Evolutionary conservation across 495 filamentous ascomycete genomes (phyloP), one percentile per base, ranked within the genome.

Genomic region (Hypoxylon fragiforme): DNA sequence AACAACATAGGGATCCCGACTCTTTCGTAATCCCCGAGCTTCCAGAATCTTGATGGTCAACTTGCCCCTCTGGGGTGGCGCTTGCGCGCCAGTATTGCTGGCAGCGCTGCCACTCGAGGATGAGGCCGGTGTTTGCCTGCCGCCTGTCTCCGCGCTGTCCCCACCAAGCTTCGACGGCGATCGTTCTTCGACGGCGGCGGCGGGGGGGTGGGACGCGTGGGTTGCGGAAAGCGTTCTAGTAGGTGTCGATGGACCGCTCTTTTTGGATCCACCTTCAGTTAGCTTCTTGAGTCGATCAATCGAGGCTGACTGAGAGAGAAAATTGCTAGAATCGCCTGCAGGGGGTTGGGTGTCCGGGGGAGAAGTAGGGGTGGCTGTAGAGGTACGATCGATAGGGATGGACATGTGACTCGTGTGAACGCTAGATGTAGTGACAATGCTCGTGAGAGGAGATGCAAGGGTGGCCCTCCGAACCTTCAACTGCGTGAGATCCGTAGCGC

Each of bases 1-100:
- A 11, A 98, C 91, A 15, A 96, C 91, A 65, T 97, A 98, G 1
- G 94, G 94, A 63, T 96, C 87, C 31, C 82, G 80, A 65, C 91
- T 90, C 8, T 85, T 88, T 43, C 86, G 80, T 19, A 98, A 71
- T 2, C 89, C 90, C 61, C 89, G 81, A 24, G 86, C 94, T 71
- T 95, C 89, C 46, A 83, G 75, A 22, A 98, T 92, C 55, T 86
- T 89, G 46, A 98, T 88, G 22, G 87, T 87, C 14, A 98, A 78
- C 69, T 96, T 96, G 19, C 94, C 94, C 67, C 88, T 94, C 18
- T 90, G 79, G 8, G 85, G 76, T n/a, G 86, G 87, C 5, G 90
- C 85, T 3, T 85, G 79, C 0, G 84, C 78, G 9, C 74, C 81
- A 31, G 24, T 9, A 9, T 9, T 9, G 24, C 24, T 9, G 24